A percentile compares a stretch with the other conserved stretches of the same genome.
phyloP scores from a whole-genome alignment of 2,329 filamentous ascomycete species.

The Annulohypoxylon truncatum region DNA sequence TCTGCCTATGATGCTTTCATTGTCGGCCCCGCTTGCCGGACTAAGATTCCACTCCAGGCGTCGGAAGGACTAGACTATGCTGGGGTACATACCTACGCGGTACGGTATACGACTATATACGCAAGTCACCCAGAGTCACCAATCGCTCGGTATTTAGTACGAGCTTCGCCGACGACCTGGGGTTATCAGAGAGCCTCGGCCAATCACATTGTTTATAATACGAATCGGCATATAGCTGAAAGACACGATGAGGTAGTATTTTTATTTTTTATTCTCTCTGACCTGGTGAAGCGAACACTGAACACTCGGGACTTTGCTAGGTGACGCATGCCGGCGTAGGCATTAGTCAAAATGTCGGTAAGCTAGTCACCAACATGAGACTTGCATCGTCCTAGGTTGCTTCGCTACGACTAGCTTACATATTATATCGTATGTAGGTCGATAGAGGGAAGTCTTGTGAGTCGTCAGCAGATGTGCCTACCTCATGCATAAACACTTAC shows the following conservation, averaged over 20 bases:
- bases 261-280: neutral
- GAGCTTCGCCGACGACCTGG: neutral
- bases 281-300: no score
- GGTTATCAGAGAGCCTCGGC: neutral
- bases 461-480: conserved; percentile 5
- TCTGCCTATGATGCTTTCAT: conserved; percentile 43
- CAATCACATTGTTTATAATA: neutral
- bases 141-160: conserved; percentile 11
- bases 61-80: conserved; percentile 4
- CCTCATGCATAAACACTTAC: neutral
- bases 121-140: neutral
- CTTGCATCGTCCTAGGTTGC: neutral
- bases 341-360: conserved; percentile 35
- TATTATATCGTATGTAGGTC: no score
- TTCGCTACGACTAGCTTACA: no score
- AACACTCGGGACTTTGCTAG: neutral
- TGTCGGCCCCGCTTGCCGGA: conserved; percentile 41
- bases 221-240: conserved; percentile 4
- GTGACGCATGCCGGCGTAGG: conserved; percentile 2
- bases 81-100: neutral
- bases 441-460: conserved; percentile 5
- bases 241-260: neutral
- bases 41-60: conserved; percentile 13
- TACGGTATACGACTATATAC: neutral
- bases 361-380: neutral